Conservation (phyloP, 306 rosid species). For the Parietaria judaica region DNA sequence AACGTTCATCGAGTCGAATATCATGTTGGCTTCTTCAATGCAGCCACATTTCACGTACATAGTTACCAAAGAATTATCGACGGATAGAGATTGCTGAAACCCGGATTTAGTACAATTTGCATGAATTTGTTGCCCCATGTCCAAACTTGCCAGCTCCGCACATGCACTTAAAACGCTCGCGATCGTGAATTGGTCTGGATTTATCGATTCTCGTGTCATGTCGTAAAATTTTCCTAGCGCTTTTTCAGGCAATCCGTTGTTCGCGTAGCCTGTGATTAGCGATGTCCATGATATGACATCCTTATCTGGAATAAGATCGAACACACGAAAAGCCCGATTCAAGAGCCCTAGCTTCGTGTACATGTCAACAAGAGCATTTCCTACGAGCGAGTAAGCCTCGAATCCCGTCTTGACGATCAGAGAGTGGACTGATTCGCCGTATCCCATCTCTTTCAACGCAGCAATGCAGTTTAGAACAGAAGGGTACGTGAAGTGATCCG, state of each 20-base stretch:
- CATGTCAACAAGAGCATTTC: constrained; percentile 84
- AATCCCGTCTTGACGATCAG: constrained; percentile 66
- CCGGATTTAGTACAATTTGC: constrained; percentile 55
- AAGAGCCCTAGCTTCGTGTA: constrained; percentile 62
- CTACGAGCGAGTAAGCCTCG: constrained; percentile 53
- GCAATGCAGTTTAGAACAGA: constrained; percentile 59
- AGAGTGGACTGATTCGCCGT: constrained; percentile 47
- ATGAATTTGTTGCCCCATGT: constrained; percentile 82
- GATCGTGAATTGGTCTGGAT: constrained; percentile 55
- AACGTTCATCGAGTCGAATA: constrained; percentile 54
- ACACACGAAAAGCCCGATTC: constrained; percentile 46
- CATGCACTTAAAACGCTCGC: constrained; percentile 78
- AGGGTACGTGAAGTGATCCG: constrained; percentile 77
- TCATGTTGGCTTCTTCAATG: constrained; percentile 55
- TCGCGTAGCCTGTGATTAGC: constrained; percentile 73
- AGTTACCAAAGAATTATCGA: constrained; percentile 68
- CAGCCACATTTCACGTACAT: constrained; percentile 94
- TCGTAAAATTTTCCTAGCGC: constrained; percentile 50
- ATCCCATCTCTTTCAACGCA: constrained; percentile 27
- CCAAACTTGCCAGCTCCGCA: constrained; percentile 66
- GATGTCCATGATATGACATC: constrained; percentile 96
- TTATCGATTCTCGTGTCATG: constrained; percentile 60
- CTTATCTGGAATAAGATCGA: constrained; percentile 46
- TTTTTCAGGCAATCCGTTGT: constrained; percentile 54
- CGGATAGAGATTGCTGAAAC: constrained; percentile 42